Conservation (phyloP, 208 protist species). For the Trichomonas vaginalis region DNA sequence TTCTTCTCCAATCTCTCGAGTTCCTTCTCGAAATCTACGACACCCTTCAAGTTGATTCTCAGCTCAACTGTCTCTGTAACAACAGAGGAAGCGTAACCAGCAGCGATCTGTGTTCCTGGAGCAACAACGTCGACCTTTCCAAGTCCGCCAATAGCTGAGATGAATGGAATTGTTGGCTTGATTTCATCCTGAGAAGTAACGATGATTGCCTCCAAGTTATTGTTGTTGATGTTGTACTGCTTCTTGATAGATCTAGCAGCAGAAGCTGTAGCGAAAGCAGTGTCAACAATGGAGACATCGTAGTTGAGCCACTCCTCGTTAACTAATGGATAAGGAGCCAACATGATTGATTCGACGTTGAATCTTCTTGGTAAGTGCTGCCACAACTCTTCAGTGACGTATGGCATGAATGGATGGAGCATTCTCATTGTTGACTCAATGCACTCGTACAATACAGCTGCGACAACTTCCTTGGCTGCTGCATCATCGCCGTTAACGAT, state of each 20-base stretch:
- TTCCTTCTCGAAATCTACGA: background rate
- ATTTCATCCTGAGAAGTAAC: background rate
- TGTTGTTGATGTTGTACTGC: background rate
- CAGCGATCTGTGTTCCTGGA: background rate
- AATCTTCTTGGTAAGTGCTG: constrained; percentile 58
- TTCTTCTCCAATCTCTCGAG: background rate
- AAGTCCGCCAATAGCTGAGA: background rate
- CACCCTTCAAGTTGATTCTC: background rate
- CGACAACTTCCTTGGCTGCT: background rate
- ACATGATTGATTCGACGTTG: constrained; percentile 30
- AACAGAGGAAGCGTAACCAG: background rate
- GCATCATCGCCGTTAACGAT: constrained; percentile 2
- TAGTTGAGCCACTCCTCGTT: background rate
- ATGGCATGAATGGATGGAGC: constrained; percentile 98
- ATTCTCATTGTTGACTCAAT: constrained; percentile 55
- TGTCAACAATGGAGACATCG: background rate
- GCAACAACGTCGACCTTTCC: background rate
- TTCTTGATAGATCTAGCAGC: background rate
- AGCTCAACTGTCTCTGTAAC: background rate
- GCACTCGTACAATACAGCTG: background rate
- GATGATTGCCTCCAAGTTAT: background rate
- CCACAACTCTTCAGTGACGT: constrained; percentile 97
- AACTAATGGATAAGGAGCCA: constrained; percentile 22
- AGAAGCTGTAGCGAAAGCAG: background rate
- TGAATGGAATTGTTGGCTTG: background rate